phyloP scores from a whole-genome alignment of 2,329 filamentous ascomycete species.

The Calonectria henricotiae region DNA sequence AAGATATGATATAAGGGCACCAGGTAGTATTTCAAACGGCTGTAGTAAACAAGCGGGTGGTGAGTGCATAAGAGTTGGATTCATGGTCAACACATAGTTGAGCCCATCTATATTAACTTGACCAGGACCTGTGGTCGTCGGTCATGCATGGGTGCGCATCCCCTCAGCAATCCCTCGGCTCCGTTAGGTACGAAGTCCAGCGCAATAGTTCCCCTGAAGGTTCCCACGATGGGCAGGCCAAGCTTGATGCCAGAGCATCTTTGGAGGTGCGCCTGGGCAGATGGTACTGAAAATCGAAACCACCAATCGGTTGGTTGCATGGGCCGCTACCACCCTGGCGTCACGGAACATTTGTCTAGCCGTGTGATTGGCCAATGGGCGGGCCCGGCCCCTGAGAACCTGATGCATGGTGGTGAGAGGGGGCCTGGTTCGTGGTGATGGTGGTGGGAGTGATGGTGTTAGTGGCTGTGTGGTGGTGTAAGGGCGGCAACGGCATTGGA shows the following conservation, averaged over 20 bases:
- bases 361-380: constrained; percentile 43
- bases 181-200: constrained; percentile 1
- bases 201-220: constrained; percentile 16
- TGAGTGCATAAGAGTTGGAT: constrained; percentile 23
- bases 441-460: constrained; percentile 12
- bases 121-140: constrained; percentile 16
- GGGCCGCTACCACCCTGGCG: constrained; percentile 41
- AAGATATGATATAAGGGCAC: constrained; percentile 8
- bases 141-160: constrained; percentile 14
- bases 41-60: background rate
- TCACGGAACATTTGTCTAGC: constrained; percentile 47
- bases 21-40: constrained; percentile 12
- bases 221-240: constrained; percentile 18
- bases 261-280: constrained; percentile 1
- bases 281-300: constrained; percentile 34
- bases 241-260: background rate
- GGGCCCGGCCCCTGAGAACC: constrained; percentile 40
- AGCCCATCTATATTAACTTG: constrained; percentile 29
- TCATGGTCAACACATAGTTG: constrained; percentile 28
- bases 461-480: constrained; percentile 26
- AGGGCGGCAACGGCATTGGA: constrained; percentile 3
- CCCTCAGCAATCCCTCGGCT: constrained; percentile 29
- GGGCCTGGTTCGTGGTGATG: constrained; percentile 9
- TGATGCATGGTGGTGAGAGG: constrained; percentile 8
- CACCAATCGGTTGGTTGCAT: constrained; percentile 49